Base-by-base conservation (phyloP, 202 grass and related monocot species). In the Musa balbisiana region DNA sequence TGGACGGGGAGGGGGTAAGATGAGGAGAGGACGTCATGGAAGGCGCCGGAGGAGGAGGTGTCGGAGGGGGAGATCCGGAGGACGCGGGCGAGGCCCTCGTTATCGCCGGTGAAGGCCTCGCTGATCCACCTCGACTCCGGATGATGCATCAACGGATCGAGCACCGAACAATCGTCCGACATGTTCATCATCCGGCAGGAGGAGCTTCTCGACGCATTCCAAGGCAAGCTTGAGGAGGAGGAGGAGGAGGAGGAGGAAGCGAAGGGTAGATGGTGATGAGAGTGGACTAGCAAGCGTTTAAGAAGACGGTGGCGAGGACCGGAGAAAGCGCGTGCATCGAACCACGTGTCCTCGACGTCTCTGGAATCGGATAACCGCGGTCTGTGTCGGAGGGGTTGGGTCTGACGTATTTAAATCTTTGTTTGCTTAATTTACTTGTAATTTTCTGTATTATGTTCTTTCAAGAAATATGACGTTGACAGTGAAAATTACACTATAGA, bases 51-150 rank as follows among this genome's bases (percentile, higher is more conserved):
- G 25, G 24, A 10, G 76, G 65, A 43, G 52, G 22, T 27, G 51
- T 49, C 13, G 51, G 64, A 79, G 64, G 69, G 15, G 10, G 75
- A 51, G 43, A 77, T 66, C 62, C 52, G 62, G 22, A 77, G 75
- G 62, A 33, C 62, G 20, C 62, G 10, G 43, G 59, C 52, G 11
- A 77, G 49, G 10, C 52, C 25, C 24, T 56, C 52, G 52, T 26
- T 69, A 3, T 79, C 52, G 17, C 16, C 9, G 23, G 65, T 53
- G 77, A 71, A 71, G 51, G 53, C 17, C 17, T 58, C 14, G 53
- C 52, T 23, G 4, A 70, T 11, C 53, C 52, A 79, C n/a, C 2
- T 8, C 26, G 60, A 21, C 9, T 76, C 73, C 55, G 65, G 14
- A 15, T 23, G 65, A 23, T 68, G 17, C 23, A 9, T 9, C 71